phyloP scores from a whole-genome alignment of 2,329 filamentous ascomycete species.

The Ophiocordyceps robertsii region DNA sequence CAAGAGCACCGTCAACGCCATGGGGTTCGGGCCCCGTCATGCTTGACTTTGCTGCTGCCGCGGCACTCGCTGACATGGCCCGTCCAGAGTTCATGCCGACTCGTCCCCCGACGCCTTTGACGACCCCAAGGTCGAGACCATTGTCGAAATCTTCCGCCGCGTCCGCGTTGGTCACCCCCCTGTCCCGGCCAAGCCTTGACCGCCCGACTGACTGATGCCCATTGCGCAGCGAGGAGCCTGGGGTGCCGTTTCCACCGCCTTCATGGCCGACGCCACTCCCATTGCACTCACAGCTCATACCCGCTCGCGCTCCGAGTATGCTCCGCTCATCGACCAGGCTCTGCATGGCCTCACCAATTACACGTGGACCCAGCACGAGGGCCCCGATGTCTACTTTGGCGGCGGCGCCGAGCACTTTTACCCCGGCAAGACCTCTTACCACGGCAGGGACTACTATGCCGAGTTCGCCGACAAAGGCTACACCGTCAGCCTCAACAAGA shows the following conservation, averaged over 20 bases:
- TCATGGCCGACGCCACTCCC: conserved; percentile 70
- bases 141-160: conserved; percentile 64
- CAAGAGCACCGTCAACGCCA: conserved; percentile 71
- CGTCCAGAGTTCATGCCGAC: conserved; percentile 54
- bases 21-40: conserved; percentile 36
- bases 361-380: conserved; percentile 62
- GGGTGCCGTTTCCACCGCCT: conserved; percentile 67
- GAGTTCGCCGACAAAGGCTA: conserved; percentile 63
- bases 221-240: conserved; percentile 32
- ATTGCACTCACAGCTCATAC: conserved; percentile 64
- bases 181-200: background rate
- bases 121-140: conserved; percentile 76
- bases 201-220: background rate
- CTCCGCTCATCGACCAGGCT: conserved; percentile 60
- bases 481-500: conserved; percentile 60
- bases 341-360: conserved; percentile 68
- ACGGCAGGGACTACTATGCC: conserved; percentile 66
- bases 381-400: conserved; percentile 72
- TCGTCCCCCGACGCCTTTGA: conserved; percentile 61
- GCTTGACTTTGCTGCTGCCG: background rate
- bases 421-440: conserved; percentile 48
- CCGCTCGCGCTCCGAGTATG: conserved; percentile 54
- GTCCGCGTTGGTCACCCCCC: conserved; percentile 38
- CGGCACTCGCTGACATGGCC: background rate
- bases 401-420: conserved; percentile 75